Base-by-base conservation (phyloP, 1,139 yeast species). In the Pichia kudriavzevii region DNA sequence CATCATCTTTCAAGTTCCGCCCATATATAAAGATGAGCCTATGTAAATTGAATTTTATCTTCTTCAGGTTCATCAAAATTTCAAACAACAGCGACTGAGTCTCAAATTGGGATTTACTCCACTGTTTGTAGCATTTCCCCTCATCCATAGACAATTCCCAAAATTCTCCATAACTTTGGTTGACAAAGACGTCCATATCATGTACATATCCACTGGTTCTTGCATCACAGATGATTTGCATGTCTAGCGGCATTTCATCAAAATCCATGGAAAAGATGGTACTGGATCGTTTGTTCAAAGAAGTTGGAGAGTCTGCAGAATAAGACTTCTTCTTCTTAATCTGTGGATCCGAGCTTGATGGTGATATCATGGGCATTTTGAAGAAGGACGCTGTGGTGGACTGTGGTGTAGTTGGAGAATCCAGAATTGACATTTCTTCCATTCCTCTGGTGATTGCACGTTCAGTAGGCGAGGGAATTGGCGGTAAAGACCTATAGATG, bases 1-100 rank as follows among this genome's bases (percentile, higher is more conserved):
- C 40, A 1, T 42, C 41, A 7, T 32, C 32, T 34, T 40, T 42
- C 29, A 54, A 48, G 7, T 46, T 45, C 2, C 45, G 43, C 3
- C 54, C 59, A 35, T 53, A 54, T 26, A 42, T 36, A 17, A 67
- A 66, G 11, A 82, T 64, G 36, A 88, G 57, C n/a, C 77, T 77
- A 30, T 63, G 58, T 5, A 84, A 79, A 2, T 82, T 71, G 8
- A 64, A 42, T 22, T 44, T 30, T 7, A 47, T 40, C 29, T 42
- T 41, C 22, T 36, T 39, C 16, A 49, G 31, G 22, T 46, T 38
- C 4, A 27, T 30, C 24, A 48, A 47, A 4, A 38, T 32, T 26
- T 50, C 54, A 38, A 50, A 49, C 5, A 48, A 19, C 10, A 43
- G 30, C 22, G 49, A 51, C 37, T 55, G 59, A 20, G 47, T 42